phyloP scores from a whole-genome alignment of 192 early-diverging fungal genomes.

The Linnemannia exigua region DNA sequence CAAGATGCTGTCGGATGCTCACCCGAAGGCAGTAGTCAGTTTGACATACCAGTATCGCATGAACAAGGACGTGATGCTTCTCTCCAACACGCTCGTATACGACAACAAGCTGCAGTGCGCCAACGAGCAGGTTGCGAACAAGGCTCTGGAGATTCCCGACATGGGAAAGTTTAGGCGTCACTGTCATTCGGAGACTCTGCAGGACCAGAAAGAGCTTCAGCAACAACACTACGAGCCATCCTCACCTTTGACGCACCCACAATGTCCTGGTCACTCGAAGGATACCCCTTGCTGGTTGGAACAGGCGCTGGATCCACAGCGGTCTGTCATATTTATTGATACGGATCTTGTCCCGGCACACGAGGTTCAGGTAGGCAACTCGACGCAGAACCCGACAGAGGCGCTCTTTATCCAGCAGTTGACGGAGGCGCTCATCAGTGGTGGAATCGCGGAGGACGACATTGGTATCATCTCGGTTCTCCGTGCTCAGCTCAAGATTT shows the following conservation, averaged over 20 bases:
- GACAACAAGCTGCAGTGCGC: constrained; percentile 84
- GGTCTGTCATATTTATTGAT: constrained; percentile 83
- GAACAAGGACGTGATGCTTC: constrained; percentile 90
- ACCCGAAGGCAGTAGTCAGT: constrained; percentile 81
- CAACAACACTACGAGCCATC: background rate
- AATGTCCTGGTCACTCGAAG: constrained; percentile 1
- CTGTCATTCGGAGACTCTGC: constrained; percentile 17
- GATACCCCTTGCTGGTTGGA: constrained; percentile 74
- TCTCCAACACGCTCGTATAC: constrained; percentile 90
- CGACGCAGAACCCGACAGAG: constrained; percentile 82
- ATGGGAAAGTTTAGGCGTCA: constrained; percentile 29
- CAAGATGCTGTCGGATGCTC: constrained; percentile 81
- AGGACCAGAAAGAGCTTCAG: background rate
- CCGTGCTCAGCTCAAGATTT: constrained; percentile 75
- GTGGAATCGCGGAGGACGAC: constrained; percentile 74
- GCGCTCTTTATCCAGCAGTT: constrained; percentile 68
- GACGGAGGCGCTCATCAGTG: constrained; percentile 68
- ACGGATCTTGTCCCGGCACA: constrained; percentile 79
- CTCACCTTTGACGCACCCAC: background rate
- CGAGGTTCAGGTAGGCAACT: constrained; percentile 68
- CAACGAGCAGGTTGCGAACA: constrained; percentile 71
- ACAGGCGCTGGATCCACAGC: constrained; percentile 72
- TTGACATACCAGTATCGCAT: constrained; percentile 94
- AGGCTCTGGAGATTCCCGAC: constrained; percentile 60
- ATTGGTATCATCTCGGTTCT: constrained; percentile 93